Conservation (phyloP, 805 yeast genomes). For the Cyberlindnera amylophila region DNA sequence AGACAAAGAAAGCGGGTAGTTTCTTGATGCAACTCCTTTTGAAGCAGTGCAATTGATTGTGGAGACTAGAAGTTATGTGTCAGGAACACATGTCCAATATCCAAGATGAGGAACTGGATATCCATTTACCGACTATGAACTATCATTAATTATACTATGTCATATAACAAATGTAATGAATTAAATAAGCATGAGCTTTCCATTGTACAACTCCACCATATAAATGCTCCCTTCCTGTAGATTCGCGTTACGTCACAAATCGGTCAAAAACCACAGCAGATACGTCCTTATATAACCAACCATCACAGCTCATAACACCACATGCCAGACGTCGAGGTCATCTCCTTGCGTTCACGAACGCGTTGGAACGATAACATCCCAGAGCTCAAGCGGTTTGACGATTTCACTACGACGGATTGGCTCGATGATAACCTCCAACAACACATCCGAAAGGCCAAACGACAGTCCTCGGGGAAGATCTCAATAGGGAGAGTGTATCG, state of each 20-base stretch:
- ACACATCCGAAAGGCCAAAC: constrained; percentile 29
- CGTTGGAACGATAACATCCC: constrained; percentile 14
- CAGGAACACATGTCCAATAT: no score
- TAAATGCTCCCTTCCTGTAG: no score
- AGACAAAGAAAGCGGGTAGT: constrained; percentile 26
- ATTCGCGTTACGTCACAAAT: no score
- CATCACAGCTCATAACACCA: not conserved
- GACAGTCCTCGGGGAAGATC: constrained; percentile 4
- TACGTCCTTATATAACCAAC: not conserved
- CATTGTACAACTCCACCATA: no score
- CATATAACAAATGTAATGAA: no score
- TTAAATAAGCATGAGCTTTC: no score
- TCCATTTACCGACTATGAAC: no score
- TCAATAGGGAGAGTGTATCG: constrained; percentile 15
- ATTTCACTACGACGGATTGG: constrained; percentile 70
- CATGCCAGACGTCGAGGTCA: constrained; percentile 4
- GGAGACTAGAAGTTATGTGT: no score
- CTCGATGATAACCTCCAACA: constrained; percentile 54
- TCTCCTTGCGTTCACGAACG: constrained; percentile 6
- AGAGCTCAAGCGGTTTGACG: constrained; percentile 44
- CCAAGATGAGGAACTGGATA: no score
- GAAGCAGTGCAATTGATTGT: constrained; percentile 9
- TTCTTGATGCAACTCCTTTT: constrained; percentile 15
- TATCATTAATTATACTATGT: no score
- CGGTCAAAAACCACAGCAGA: not conserved